Conservation (phyloP, 2,329 filamentous ascomycete species). For the Penicillium sp. region DNA sequence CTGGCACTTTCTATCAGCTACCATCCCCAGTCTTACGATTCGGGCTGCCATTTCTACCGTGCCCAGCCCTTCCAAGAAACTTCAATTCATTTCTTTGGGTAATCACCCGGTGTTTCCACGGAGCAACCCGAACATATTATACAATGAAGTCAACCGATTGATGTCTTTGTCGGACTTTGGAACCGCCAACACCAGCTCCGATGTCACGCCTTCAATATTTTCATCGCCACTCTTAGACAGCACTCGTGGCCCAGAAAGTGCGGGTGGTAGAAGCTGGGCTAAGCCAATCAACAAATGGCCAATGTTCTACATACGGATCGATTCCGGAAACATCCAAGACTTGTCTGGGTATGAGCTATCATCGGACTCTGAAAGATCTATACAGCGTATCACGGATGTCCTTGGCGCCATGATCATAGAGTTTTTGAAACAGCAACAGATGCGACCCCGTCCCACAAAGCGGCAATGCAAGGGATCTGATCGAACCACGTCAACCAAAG, state of each 20-base stretch:
- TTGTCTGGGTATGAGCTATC: conserved; percentile 33
- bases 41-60: conserved; percentile 68
- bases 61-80: conserved; percentile 67
- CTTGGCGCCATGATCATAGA: conserved; percentile 67
- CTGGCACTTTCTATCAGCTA: conserved; percentile 72
- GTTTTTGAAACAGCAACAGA: conserved; percentile 72
- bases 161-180: conserved; percentile 80
- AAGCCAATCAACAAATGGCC: conserved; percentile 80
- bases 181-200: conserved; percentile 47
- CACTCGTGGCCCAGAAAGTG: conserved; percentile 32
- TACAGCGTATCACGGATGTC: conserved; percentile 63
- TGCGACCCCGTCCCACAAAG: conserved; percentile 53
- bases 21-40: conserved; percentile 60
- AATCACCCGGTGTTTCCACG: conserved; percentile 62
- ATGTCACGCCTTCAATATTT: not conserved
- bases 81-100: conserved; percentile 81
- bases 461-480: conserved; percentile 13
- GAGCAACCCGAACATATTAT: conserved; percentile 63
- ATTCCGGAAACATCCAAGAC: conserved; percentile 45
- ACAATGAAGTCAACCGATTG: conserved; percentile 72
- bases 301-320: conserved; percentile 79
- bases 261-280: conserved; percentile 51
- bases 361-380: conserved; percentile 38
- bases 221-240: conserved; percentile 27
- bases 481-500: not conserved